Evolutionary conservation across 2,329 filamentous ascomycete genomes (phyloP), one percentile per base, ranked within the genome.

Genomic region (Beauveria brongniartii): DNA sequence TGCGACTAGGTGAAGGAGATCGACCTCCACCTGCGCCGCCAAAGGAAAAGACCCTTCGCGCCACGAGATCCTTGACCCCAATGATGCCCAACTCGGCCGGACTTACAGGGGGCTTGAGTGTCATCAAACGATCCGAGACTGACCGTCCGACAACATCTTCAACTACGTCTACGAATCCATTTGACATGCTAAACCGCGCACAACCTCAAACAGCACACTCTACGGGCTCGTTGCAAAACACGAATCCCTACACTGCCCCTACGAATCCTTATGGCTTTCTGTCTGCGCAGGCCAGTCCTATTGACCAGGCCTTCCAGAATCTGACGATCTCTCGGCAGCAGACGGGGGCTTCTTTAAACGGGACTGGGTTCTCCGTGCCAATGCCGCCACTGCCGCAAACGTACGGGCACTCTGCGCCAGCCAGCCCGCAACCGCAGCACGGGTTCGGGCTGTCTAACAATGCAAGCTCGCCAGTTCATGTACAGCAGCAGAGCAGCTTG

Each of bases 1-100:
- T 94, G 61, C 84, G 91, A 66, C 75, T 97, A 44, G 93, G 92
- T 28, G 92, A 96, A 69, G 86, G 85, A 37, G 76, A 74, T 62
- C 79, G 79, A 59, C 68, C 66, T 26, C 74, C 65, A 63, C 73
- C 62, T 20, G 63, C 68, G 18, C 68, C 77, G 7, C 78, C 80
- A 61, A 77, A 79, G 46, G 79, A 81, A 60, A 76, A 74, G 43
- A 77, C 72, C 43, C 69, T 79, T 37, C 77, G 80, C n/a, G 70
- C 74, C 14, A 79, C 81, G 40, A 77, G 79, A 57, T 80, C 82
- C 12, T 72, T 83, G 67, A 84, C 85, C 3, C 80, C 85, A n/a
- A 71, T 80, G 34, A 75, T 78, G 70, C 65, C 74, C 16, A 70
- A 63, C 46, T 69, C 73, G 34, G 62, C 68, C 22, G 16, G 65